These are phyloP conservation scores for Colletotrichum cordylinicola DNA, from an alignment of 2,329 filamentous ascomycete genomes.

Conservation along the genomic window DNA sequence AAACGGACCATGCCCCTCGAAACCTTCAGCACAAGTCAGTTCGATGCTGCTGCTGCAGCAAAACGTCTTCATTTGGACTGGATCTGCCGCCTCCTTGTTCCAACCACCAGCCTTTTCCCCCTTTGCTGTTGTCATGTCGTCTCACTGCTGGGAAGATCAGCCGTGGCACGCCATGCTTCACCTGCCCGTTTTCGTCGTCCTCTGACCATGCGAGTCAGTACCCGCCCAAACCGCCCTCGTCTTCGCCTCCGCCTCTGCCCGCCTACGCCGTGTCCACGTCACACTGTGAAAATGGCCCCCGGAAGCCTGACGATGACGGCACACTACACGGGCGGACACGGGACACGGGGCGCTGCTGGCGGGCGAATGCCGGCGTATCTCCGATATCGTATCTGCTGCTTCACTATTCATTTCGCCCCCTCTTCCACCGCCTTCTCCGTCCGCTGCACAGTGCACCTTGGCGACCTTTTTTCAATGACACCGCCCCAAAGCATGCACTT, in stretches of 20 bases:
- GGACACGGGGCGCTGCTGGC: neutral
- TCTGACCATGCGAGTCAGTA: constrained; percentile 11
- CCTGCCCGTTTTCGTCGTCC: constrained; percentile 10
- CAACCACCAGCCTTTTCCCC: neutral
- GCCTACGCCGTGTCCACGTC: constrained; percentile 4
- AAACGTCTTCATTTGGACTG: neutral
- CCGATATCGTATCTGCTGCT: constrained; percentile 22
- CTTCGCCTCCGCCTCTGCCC: neutral
- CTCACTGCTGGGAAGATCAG: neutral
- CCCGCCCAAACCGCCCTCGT: neutral
- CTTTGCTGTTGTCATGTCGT: neutral
- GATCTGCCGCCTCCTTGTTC: neutral
- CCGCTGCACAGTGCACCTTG: neutral
- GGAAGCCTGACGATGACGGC: constrained; percentile 8
- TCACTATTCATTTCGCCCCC: neutral
- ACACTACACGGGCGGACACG: neutral
- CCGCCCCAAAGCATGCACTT: neutral
- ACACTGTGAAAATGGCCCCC: neutral
- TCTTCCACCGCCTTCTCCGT: neutral
- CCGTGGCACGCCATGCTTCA: constrained; percentile 13
- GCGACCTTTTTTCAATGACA: neutral
- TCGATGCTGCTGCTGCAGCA: neutral
- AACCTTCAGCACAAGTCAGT: neutral
- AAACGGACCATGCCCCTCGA: neutral
- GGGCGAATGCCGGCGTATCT: constrained; percentile 20